Evolutionary conservation across 495 filamentous ascomycete genomes (phyloP).

Genomic region (Delitschia confertaspora): DNA sequence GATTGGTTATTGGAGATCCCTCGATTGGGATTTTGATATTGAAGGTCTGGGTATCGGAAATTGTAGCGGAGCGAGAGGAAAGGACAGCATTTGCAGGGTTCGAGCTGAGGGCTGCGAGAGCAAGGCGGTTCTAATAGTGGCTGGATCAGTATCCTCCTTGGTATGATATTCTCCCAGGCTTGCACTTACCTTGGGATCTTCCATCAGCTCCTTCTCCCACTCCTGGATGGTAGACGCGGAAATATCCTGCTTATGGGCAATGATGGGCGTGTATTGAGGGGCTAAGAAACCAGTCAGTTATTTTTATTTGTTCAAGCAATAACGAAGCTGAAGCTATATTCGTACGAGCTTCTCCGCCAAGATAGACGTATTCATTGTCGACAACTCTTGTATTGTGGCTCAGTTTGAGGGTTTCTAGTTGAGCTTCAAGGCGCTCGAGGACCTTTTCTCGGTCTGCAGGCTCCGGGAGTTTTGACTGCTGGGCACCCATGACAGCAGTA

Average conservation of each 20-base stretch:
- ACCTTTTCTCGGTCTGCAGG: constrained; percentile 36
- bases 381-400: constrained; percentile 11
- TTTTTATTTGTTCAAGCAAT: constrained; percentile 20
- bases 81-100: constrained; percentile 47
- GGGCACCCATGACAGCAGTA: constrained; percentile 38
- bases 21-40: constrained; percentile 75
- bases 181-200: constrained; percentile 51
- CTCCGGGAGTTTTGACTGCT: constrained; percentile 38
- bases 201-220: constrained; percentile 53
- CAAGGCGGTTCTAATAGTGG: constrained; percentile 50
- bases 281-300: constrained; percentile 1
- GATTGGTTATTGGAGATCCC: constrained; percentile 76
- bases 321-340: background rate
- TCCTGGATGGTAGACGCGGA: constrained; percentile 40
- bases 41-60: constrained; percentile 67
- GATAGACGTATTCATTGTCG: constrained; percentile 43
- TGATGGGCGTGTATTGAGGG: constrained; percentile 2
- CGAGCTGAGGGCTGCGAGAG: constrained; percentile 55
- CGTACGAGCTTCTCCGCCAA: constrained; percentile 28
- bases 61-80: constrained; percentile 40
- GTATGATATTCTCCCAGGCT: background rate
- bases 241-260: constrained; percentile 30
- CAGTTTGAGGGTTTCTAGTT: constrained; percentile 36
- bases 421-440: constrained; percentile 37
- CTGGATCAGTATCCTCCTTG: background rate